Evolutionary conservation across 2,329 filamentous ascomycete species (phyloP).

Genomic region (Sporothrix luriei): DNA sequence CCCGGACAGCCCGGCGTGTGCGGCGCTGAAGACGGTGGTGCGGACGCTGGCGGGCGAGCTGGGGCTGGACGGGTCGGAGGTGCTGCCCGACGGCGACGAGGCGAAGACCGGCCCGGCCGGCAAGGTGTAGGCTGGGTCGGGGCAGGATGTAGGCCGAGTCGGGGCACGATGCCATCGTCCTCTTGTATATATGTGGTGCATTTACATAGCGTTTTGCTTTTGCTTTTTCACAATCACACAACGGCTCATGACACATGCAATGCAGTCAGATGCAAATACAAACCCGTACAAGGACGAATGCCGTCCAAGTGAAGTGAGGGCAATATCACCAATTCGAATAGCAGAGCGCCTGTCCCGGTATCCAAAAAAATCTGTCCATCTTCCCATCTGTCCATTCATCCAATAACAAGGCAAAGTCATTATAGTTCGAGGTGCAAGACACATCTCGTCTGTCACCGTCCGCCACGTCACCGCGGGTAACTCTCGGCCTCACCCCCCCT

Average conservation of each 20-base stretch:
- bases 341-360: constrained; percentile 7
- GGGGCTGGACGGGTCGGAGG: constrained; percentile 61
- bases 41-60: constrained; percentile 68
- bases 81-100: constrained; percentile 47
- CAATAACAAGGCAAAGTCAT: not conserved
- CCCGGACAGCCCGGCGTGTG: constrained; percentile 87
- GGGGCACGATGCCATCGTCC: not conserved
- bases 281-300: not conserved
- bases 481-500: not conserved
- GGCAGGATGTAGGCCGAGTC: not conserved
- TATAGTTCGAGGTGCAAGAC: not conserved
- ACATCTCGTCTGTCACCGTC: not conserved
- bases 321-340: not conserved
- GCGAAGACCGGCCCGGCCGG: not conserved
- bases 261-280: not conserved
- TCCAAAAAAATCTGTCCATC: constrained; percentile 16
- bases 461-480: not conserved
- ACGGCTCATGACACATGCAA: constrained; percentile 1
- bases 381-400: too few relatives aligned
- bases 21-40: constrained; percentile 79
- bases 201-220: constrained; percentile 24
- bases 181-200: constrained; percentile 7
- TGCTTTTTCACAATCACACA: constrained; percentile 1
- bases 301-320: not conserved
- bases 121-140: not conserved